Conservation (phyloP, 2,329 filamentous ascomycete genomes). For the Aotearoamyces nothofagi region DNA sequence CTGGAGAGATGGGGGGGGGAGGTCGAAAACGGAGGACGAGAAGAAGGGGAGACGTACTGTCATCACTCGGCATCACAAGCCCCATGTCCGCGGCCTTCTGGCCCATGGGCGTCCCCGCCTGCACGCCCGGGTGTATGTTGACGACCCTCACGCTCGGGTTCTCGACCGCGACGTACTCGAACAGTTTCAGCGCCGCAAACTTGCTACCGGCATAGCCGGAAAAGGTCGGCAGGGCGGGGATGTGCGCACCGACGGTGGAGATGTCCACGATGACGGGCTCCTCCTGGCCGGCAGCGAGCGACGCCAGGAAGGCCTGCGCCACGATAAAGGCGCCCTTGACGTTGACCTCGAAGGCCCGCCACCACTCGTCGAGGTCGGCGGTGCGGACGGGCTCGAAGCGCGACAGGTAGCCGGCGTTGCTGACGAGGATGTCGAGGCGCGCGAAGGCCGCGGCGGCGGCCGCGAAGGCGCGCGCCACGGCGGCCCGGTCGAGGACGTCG, state of each 20-base stretch:
- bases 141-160: background rate
- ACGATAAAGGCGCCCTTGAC: background rate
- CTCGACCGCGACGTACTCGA: background rate
- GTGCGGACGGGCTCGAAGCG: background rate
- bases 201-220: background rate
- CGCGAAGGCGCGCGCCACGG: background rate
- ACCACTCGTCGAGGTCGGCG: background rate
- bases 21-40: no score
- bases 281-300: background rate
- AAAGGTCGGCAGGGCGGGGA: background rate
- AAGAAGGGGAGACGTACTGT: background rate
- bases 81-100: background rate
- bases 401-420: background rate
- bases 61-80: background rate
- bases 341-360: background rate
- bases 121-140: background rate
- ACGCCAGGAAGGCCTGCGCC: background rate
- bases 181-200: background rate
- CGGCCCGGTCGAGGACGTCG: background rate
- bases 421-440: conserved; percentile 1
- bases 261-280: background rate
- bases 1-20: background rate
- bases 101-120: background rate
- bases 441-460: background rate
- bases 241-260: background rate